These are phyloP conservation scores for Conoideocrella luteorostrata DNA, from an alignment of 2,329 filamentous ascomycete genomes.

Conservation along the genomic window DNA sequence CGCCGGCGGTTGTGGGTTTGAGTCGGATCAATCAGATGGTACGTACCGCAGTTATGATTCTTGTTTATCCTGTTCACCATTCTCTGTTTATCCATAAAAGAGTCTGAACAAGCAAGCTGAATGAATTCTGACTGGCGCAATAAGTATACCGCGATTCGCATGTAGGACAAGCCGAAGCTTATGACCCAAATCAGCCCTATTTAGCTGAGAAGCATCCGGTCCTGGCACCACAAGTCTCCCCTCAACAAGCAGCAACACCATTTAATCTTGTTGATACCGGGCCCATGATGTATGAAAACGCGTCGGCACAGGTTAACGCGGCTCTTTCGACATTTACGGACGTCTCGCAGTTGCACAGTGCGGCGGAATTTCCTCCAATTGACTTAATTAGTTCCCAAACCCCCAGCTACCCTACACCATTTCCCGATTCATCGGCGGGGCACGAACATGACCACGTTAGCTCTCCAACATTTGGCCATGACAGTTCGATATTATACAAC, in stretches of 20 bases:
- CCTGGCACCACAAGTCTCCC: not conserved
- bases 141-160: slow-evolving; percentile 29
- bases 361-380: not conserved
- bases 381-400: not conserved
- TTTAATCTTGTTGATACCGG: not conserved
- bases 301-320: not conserved
- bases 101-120: no score
- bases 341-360: slow-evolving; percentile 2
- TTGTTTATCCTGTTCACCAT: no score
- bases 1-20: slow-evolving; percentile 25
- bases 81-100: no score
- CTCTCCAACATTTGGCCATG: slow-evolving; percentile 1
- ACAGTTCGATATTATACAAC: not conserved
- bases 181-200: slow-evolving; percentile 26
- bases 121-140: not conserved
- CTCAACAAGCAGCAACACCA: not conserved
- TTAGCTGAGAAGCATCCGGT: slow-evolving; percentile 5
- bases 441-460: not conserved
- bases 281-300: not conserved
- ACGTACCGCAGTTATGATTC: slow-evolving; percentile 18
- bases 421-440: slow-evolving; percentile 5
- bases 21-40: slow-evolving; percentile 24
- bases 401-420: not conserved
- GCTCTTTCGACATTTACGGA: not conserved
- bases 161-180: slow-evolving; percentile 17